Evolutionary conservation across 768 basidiomycete genomes (phyloP), one percentile per base, ranked within the genome.

Genomic region (Nidularia pulvinata): DNA sequence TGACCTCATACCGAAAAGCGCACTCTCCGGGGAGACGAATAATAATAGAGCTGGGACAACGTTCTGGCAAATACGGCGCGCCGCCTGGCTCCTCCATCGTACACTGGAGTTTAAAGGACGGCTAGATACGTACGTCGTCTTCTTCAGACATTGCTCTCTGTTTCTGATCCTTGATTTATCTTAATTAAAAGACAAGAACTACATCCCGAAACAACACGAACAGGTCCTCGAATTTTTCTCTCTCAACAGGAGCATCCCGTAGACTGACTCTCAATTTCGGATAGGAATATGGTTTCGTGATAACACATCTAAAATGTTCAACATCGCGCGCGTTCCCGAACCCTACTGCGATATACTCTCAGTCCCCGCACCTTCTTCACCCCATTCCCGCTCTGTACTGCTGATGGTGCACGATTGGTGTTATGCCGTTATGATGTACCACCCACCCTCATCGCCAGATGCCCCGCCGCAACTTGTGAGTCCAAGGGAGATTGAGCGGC

Each of bases 61-160:
- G 0, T 78, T 83, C 14, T 94, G 93, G 92, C 95, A 98, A 67
- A 72, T 95, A 48, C 79, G 89, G 62, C 77, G 93, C 44, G 89
- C 93, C 0, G 86, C 93, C 11, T 95, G 91, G 86, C 71, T 97
- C 10, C 73, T 86, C 13, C 76, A 85, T 63, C 80, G 93, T 48
- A 74, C 85, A 44, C 65, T 95, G 19, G 82, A 86, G 39, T 94
- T 91, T 72, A 92, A 87, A 62, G 78, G 79, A 32, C 78, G 77
- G 53, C 62, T 92, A 46, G 75, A 81, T 33, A 76, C 74, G 93
- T 93, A 59, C 58, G 84, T 72, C 47, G 47, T 45, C n/a, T n/a
- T n/a, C n/a, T n/a, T n/a, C n/a, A n/a, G n/a, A n/a, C n/a, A n/a
- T n/a, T n/a, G n/a, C n/a, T n/a, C n/a, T n/a, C n/a, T n/a, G n/a